Base-by-base conservation (phyloP, 768 basidiomycete species). In the Russula emetica region DNA sequence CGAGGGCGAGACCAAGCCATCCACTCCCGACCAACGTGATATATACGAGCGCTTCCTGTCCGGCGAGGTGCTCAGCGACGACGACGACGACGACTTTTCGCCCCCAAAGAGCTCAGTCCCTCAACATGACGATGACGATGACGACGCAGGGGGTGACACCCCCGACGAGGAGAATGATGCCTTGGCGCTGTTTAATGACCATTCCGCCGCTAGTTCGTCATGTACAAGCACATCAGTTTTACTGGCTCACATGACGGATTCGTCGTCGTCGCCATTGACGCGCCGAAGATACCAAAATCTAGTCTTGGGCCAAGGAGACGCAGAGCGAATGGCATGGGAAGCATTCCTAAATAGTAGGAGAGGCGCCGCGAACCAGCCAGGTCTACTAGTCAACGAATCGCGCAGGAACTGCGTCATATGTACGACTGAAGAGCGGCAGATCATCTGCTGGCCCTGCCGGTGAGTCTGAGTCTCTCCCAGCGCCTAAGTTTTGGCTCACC, bases 361-460 rank as follows among this genome's bases (percentile, higher is more conserved):
- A 71, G 54, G 66, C 60, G 59, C 67, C 66, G 63, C 55, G 63
- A 45, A 59, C 58, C n/a, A 28, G 18, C 38, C 54, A 55, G 26
- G 22, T 40, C 32, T 57, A 7, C 32, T 63, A 50, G 54, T 63
- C 49, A 67, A 69, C 63, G 67, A 76, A 47, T 67, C 67, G 56
- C 50, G 76, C 61, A 69, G 76, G 30, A 70, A 74, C 30, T 92
- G 90, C 70, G 88, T 92, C 6, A 80, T 92, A 55, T 92, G 89
- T 68, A 88, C 84, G 30, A 76, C 76, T n/a, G 85, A 86, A 61
- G 75, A 79, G 30, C 76, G 89, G 55, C 83, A 87, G 70, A 81
- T 92, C 62, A 88, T 92, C 56, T 91, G 88, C 69, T 92, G 89
- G 89, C 89, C 89, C n/a, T 91, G 89, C 72, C 82, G 89, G 86